Conservation (phyloP, 2,329 filamentous ascomycete genomes). For the Fusarium chaquense region DNA sequence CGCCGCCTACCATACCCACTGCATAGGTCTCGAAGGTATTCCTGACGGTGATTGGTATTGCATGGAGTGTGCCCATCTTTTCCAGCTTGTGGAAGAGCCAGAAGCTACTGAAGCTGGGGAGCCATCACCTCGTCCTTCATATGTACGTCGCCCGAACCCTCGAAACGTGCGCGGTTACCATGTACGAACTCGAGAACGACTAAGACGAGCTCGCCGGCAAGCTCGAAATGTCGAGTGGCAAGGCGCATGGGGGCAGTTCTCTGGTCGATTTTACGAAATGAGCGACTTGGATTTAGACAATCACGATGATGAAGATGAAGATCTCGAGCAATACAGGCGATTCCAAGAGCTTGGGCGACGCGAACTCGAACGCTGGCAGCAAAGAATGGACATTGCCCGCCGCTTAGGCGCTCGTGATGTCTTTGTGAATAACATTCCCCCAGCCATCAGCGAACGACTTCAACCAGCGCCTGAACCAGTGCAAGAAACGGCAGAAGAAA, state of each 20-base stretch:
- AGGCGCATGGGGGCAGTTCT: conserved; percentile 80
- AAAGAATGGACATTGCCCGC: conserved; percentile 83
- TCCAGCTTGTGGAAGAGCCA: conserved; percentile 53
- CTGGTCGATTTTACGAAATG: conserved; percentile 71
- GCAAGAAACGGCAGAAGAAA: conserved; percentile 81
- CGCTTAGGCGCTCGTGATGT: conserved; percentile 80
- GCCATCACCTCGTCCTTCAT: conserved; percentile 49
- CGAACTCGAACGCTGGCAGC: conserved; percentile 81
- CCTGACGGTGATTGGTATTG: conserved; percentile 91
- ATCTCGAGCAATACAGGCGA: conserved; percentile 68
- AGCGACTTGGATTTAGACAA: conserved; percentile 58
- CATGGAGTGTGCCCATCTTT: conserved; percentile 76
- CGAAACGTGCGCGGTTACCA: conserved; percentile 53
- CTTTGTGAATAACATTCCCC: conserved; percentile 73
- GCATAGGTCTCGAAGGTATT: conserved; percentile 82
- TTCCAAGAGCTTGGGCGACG: conserved; percentile 67
- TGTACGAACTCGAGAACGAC: conserved; percentile 68
- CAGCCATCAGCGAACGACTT: conserved; percentile 71
- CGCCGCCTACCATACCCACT: conserved; percentile 90
- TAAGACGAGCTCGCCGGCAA: conserved; percentile 67
- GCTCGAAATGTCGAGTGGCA: conserved; percentile 88
- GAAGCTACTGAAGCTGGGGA: conserved; percentile 52
- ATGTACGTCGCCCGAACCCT: conserved; percentile 50
- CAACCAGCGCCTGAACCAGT: conserved; percentile 67
- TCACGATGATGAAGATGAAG: conserved; percentile 74